A percentile compares a stretch with the other conserved stretches of the same genome.
These are phyloP conservation scores for Volvariella volvacea DNA, from an alignment of 1,284 basidiomycete species.

Conservation along the genomic window DNA sequence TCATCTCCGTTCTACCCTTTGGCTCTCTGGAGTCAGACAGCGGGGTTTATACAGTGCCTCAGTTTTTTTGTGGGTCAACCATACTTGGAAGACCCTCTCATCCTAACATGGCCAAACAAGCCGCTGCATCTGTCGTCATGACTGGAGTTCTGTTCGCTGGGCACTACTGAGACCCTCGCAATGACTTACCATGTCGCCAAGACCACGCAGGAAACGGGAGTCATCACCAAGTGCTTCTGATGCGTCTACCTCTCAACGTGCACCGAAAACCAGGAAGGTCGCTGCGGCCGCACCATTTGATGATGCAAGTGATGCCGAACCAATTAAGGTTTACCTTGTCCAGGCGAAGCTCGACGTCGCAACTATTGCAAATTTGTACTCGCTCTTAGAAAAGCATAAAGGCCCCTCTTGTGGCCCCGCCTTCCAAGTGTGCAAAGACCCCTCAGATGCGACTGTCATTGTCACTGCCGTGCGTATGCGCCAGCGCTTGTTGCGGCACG, in stretches of 20 bases:
- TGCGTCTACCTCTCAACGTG: background rate
- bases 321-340: conserved; percentile 42
- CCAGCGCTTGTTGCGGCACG: conserved; percentile 60
- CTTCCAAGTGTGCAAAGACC: conserved; percentile 33
- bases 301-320: background rate
- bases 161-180: background rate
- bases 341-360: conserved; percentile 49
- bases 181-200: background rate
- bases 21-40: no score
- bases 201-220: background rate
- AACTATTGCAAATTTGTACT: conserved; percentile 38
- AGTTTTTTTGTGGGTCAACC: no score
- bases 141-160: no score
- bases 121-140: no score
- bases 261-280: background rate
- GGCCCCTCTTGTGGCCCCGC: conserved; percentile 3
- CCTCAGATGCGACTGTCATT: conserved; percentile 54
- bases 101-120: no score
- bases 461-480: conserved; percentile 60
- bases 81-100: no score
- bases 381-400: conserved; percentile 36
- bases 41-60: no score
- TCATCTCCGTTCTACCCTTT: no score
- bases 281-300: no score
- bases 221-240: background rate